Base-by-base conservation (phyloP, 192 early-diverging fungal genomes). In the Martensiomyces pterosporus region DNA sequence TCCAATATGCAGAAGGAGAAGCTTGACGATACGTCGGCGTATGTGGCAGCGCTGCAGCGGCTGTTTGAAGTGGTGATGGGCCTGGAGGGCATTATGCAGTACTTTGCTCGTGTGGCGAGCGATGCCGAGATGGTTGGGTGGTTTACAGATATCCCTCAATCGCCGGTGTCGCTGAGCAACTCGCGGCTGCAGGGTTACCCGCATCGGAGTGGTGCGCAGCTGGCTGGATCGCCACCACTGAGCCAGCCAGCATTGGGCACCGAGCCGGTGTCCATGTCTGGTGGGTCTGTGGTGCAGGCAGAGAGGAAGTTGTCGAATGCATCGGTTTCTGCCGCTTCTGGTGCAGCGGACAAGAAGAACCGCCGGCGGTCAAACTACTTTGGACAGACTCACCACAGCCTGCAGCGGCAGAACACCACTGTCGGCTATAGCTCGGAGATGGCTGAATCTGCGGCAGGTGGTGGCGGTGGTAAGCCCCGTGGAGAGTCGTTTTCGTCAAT, bases 1-100 rank as follows among this genome's bases (percentile, higher is more conserved):
- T 75, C 71, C 3, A 75, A 67, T 17, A 75, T 75, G 9, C 71
- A 75, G 35, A 75, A 75, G 47, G 71, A 75, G 36, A 75, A 75
- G 39, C 48, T 75, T 16, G 71, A 75, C 33, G 64, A 75, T 46
- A 75, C 71, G 3, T 57, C 63, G 0, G 48, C 43, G 10, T 75
- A 75, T 27, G 59, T 62, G 16, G 52, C 56, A 5, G 49, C 71
- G 10, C 60, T 75, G 51, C 63, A 75, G 50, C 58, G 64, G 25
- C 24, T 75, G 51, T 75, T 75, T 40, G 64, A 67, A 46, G 64
- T 55, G 3, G 48, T 49, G 8, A 67, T 75, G 71, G 42, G 47
- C 3, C 32, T 75, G 22, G 71, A 75, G 26, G 41, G 21, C 15
- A 37, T 62, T 3, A 51, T 67, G 63, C 55, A 58, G 33, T 75